Conservation (phyloP, 345 rosid species). For the Melaleuca alternifolia region DNA sequence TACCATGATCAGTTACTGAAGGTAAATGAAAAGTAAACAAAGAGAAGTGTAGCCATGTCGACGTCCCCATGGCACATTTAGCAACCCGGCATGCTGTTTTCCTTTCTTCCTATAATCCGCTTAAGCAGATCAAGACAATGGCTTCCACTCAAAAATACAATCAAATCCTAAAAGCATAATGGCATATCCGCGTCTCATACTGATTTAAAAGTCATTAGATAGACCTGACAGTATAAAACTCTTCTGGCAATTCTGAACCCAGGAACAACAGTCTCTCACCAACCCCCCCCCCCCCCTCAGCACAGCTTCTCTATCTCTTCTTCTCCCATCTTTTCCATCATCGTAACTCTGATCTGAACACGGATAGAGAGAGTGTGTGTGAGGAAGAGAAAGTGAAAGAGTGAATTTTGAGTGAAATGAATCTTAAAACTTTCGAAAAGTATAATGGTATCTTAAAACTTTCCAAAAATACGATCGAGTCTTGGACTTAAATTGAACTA, state of each 20-base stretch:
- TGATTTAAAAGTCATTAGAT: neutral
- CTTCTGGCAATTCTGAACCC: constrained; percentile 2
- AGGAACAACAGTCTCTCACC: neutral
- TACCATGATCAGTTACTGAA: neutral
- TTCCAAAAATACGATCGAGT: no score
- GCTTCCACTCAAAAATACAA: neutral
- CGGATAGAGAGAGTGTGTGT: no score
- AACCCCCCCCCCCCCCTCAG: no score
- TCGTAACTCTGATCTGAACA: no score
- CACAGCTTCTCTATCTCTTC: no score
- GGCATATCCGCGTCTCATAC: neutral
- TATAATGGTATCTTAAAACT: no score
- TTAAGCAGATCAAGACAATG: neutral
- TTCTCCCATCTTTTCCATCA: no score
- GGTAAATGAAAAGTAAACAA: neutral
- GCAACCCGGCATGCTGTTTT: neutral
- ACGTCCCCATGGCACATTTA: neutral
- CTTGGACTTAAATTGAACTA: no score
- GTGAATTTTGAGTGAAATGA: no score
- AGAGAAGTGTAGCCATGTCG: neutral
- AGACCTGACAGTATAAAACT: constrained; percentile 4
- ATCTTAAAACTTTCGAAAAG: no score
- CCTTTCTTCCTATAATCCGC: neutral
- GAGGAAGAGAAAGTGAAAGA: no score
- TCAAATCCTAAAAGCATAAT: neutral